phyloP scores from a whole-genome alignment of 495 filamentous ascomycete species.

The Penicillium simplicissimum region DNA sequence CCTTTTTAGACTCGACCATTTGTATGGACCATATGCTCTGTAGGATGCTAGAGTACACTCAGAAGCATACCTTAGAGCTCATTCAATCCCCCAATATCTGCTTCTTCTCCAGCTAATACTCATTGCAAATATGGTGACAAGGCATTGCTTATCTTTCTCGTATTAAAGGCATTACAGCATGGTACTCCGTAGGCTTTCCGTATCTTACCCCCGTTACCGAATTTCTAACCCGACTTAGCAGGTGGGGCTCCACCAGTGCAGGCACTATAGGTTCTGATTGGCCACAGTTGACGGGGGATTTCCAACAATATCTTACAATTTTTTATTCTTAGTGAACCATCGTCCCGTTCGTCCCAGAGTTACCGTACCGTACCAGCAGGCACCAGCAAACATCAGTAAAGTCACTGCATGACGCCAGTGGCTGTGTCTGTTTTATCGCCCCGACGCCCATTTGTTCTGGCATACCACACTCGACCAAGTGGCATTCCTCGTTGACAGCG shows the following conservation, averaged over 20 bases:
- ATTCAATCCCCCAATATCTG: not conserved
- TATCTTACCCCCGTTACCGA: not conserved
- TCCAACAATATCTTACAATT: conserved; percentile 1
- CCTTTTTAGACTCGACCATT: not conserved
- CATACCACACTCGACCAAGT: conserved; percentile 5
- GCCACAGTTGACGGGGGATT: not conserved
- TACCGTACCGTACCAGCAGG: not conserved
- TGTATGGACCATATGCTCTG: not conserved
- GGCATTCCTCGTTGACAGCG: conserved; percentile 19
- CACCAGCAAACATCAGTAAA: not conserved
- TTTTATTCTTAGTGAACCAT: not conserved
- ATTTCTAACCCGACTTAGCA: not conserved
- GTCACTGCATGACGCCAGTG: conserved; percentile 23
- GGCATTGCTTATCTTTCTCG: no score
- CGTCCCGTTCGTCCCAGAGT: not conserved
- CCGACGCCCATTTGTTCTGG: conserved; percentile 1
- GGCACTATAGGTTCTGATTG: not conserved
- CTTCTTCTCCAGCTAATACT: not conserved
- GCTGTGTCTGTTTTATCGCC: conserved; percentile 18
- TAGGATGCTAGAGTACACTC: not conserved
- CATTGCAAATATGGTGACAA: not conserved
- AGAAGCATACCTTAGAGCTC: not conserved
- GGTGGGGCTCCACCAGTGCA: not conserved
- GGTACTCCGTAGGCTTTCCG: not conserved
- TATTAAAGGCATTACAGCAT: not conserved